These are phyloP conservation scores for Cyberlindnera maclurae DNA, from an alignment of 805 yeast species.

Conservation along the genomic window DNA sequence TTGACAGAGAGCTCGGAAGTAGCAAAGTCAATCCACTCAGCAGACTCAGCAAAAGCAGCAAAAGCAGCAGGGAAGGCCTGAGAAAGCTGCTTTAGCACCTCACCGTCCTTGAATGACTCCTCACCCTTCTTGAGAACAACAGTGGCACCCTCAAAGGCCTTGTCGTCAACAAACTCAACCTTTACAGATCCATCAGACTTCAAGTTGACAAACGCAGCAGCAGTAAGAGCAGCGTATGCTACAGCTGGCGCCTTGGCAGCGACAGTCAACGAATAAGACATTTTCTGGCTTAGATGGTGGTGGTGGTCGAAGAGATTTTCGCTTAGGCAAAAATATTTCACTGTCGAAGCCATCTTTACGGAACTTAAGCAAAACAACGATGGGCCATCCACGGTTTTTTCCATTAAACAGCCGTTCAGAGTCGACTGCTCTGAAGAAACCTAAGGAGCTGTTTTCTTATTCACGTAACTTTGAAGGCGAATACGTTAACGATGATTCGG, in stretches of 20 bases:
- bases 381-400: conserved; percentile 12
- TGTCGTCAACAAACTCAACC: conserved; percentile 66
- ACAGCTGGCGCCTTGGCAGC: conserved; percentile 84
- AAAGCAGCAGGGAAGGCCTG: conserved; percentile 43
- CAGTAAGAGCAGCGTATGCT: conserved; percentile 73
- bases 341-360: neutral
- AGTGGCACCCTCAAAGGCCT: conserved; percentile 45
- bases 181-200: conserved; percentile 43
- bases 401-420: conserved; percentile 36
- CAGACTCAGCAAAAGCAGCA: conserved; percentile 29
- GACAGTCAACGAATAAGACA: conserved; percentile 45
- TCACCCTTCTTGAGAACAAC: conserved; percentile 40
- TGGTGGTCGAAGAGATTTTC: neutral
- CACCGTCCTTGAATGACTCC: conserved; percentile 34
- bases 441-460: conserved; percentile 69
- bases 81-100: conserved; percentile 43
- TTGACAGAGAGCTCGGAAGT: conserved; percentile 63
- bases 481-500: conserved; percentile 42
- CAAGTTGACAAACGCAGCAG: conserved; percentile 66
- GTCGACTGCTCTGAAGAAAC: conserved; percentile 72
- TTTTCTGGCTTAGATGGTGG: conserved; percentile 4
- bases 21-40: conserved; percentile 63
- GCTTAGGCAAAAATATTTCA: conserved; percentile 21
- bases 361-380: neutral
- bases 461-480: conserved; percentile 56